These are phyloP conservation scores for Magnolia kwangsiensis DNA, from an alignment of 164 flowering plant genomes.

Conservation along the genomic window DNA sequence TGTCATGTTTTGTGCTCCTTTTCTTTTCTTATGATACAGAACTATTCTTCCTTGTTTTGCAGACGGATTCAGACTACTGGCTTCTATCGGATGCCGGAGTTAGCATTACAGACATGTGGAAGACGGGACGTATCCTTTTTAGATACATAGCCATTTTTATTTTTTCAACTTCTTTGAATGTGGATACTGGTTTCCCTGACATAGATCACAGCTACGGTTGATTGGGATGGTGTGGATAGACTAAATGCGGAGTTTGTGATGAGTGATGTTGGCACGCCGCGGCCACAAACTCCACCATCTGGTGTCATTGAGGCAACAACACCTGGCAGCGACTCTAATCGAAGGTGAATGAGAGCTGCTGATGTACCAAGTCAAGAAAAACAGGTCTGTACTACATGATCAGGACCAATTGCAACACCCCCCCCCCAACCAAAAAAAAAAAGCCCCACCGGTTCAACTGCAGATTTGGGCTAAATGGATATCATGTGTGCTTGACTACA, in stretches of 20 bases:
- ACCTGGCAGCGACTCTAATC: constrained; percentile 23
- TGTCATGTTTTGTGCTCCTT: background rate
- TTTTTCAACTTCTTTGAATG: background rate
- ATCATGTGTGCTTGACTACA: background rate
- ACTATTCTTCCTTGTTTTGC: constrained; percentile 15
- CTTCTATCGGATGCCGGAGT: constrained; percentile 71
- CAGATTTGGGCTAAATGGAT: background rate
- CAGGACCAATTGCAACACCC: constrained; percentile 1
- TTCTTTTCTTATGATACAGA: background rate
- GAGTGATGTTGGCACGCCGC: constrained; percentile 38
- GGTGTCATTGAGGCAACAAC: constrained; percentile 35
- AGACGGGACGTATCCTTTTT: constrained; percentile 67
- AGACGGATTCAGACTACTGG: constrained; percentile 92
- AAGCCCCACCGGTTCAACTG: background rate
- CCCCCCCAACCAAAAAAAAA: background rate
- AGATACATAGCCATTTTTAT: background rate
- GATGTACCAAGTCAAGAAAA: constrained; percentile 5
- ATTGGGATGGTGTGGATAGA: constrained; percentile 48
- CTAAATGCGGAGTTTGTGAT: constrained; percentile 37
- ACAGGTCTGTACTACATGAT: constrained; percentile 8
- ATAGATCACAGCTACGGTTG: constrained; percentile 41
- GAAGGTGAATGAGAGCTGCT: constrained; percentile 17
- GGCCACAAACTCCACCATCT: constrained; percentile 53
- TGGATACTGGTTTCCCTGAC: constrained; percentile 28
- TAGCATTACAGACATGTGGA: constrained; percentile 92